phyloP scores from a whole-genome alignment of 1,139 yeast genomes.

The Meyerozyma guilliermondii region DNA sequence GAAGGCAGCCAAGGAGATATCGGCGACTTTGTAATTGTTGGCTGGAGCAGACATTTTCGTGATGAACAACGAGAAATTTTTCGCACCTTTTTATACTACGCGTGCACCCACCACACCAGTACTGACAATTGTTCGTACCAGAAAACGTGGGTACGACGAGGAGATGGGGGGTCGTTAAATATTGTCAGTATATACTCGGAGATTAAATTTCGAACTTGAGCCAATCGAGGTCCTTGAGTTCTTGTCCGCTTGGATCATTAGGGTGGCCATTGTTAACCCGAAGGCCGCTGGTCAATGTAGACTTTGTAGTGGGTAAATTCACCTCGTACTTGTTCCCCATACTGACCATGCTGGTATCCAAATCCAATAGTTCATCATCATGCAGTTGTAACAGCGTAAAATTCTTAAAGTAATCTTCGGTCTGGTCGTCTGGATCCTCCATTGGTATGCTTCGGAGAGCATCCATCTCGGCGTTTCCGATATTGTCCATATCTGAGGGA shows the following conservation, averaged over 20 bases:
- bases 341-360: slow-evolving; percentile 6
- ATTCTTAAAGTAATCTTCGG: slow-evolving; percentile 20
- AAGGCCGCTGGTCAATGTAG: slow-evolving; percentile 25
- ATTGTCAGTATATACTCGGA: not conserved
- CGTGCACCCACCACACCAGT: not conserved
- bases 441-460: not conserved
- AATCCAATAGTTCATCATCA: slow-evolving; percentile 7
- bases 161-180: not conserved
- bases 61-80: not conserved
- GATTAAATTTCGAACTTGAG: slow-evolving; percentile 37
- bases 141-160: not conserved
- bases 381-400: slow-evolving; percentile 14
- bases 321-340: slow-evolving; percentile 7
- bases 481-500: slow-evolving; percentile 4
- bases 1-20: slow-evolving; percentile 97
- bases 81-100: not conserved
- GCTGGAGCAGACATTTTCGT: slow-evolving; percentile 14
- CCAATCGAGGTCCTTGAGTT: slow-evolving; percentile 39
- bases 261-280: slow-evolving; percentile 6
- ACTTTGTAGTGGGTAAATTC: slow-evolving; percentile 10
- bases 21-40: slow-evolving; percentile 89
- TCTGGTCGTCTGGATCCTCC: slow-evolving; percentile 10
- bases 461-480: slow-evolving; percentile 7
- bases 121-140: not conserved
- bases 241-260: slow-evolving; percentile 8